Evolutionary conservation across 352 stramenopile species (phyloP), one percentile per base, ranked within the genome.

Genomic region (Hyaloperonospora brassicae): DNA sequence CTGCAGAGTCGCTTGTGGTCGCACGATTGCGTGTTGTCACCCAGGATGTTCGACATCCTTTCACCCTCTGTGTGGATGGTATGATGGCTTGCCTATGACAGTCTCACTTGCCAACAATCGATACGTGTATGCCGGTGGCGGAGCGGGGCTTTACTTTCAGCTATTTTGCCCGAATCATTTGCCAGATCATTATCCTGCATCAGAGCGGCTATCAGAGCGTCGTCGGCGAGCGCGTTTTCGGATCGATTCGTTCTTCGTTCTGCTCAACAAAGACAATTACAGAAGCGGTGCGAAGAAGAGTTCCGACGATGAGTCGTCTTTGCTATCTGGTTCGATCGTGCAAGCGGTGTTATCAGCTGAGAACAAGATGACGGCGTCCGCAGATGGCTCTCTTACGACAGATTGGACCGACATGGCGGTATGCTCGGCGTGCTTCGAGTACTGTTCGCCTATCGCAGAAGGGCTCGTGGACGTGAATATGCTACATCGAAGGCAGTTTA

Each of bases 1-100:
- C 54, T 94, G 84, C 48, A 69, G 74, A 50, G 75, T 95, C 9
- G 80, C 81, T 0, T 93, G 80, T 55, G 83, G 81, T 1, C 69
- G 83, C 10, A 93, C 76, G 17, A 76, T 91, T 17, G 63, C 73
- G 50, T 93, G 83, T 53, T 76, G 70, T 45, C 63, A 85, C 30
- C 27, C 56, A 24, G 76, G 50, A 0, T 92, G 81, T 38, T 62
- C 55, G 7, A 68, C 65, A 23, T 86, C 84, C 6, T 95, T 89
- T 24, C 86, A 96, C 55, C 77, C 86, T 17, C 64, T 95, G 25
- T 96, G 86, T 25, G 82, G 72, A 0, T 96, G 86, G 86, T 96
- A 79, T 55, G 79, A 86, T 23, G 86, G 86, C 6, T 62, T 86
- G 7, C 69, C 78, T 5, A 89, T 95, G 82, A 84, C 64, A 1